Evolutionary conservation across 768 basidiomycete species (phyloP).

Genomic region (Lepiota brunneoincarnata): DNA sequence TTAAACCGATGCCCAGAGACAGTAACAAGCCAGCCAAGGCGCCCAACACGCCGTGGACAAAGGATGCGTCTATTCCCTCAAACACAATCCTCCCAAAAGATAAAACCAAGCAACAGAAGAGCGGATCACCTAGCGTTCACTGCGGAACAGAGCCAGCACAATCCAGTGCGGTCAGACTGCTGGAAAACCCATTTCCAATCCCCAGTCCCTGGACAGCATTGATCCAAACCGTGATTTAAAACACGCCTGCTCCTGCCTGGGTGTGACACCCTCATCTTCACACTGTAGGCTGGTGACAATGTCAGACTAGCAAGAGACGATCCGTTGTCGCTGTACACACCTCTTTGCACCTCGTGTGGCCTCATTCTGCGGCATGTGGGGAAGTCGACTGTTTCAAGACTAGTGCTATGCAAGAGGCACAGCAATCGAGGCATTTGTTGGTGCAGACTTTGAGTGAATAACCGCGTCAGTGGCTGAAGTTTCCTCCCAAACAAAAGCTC

Average conservation of each 20-base stretch:
- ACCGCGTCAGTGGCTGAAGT: no score
- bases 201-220: slow-evolving; percentile 27
- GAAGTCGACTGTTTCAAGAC: no score
- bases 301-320: slow-evolving; percentile 49
- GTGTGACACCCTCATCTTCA: slow-evolving; percentile 26
- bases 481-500: no score
- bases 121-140: slow-evolving; percentile 32
- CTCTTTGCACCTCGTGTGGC: slow-evolving; percentile 57
- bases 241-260: slow-evolving; percentile 71
- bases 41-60: slow-evolving; percentile 43
- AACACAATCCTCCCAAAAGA: slow-evolving; percentile 44
- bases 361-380: no score
- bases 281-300: not conserved
- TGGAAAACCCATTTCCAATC: slow-evolving; percentile 46
- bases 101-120: slow-evolving; percentile 21
- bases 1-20: not conserved
- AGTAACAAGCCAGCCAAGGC: slow-evolving; percentile 20
- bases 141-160: slow-evolving; percentile 34
- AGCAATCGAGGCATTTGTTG: no score
- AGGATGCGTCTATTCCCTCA: slow-evolving; percentile 45
- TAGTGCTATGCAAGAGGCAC: no score
- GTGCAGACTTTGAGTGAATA: no score
- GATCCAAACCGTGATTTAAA: slow-evolving; percentile 46
- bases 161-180: slow-evolving; percentile 43
- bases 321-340: slow-evolving; percentile 50